Evolutionary conservation across 2,329 filamentous ascomycete genomes (phyloP).

Genomic region (Aspergillus vadensis): DNA sequence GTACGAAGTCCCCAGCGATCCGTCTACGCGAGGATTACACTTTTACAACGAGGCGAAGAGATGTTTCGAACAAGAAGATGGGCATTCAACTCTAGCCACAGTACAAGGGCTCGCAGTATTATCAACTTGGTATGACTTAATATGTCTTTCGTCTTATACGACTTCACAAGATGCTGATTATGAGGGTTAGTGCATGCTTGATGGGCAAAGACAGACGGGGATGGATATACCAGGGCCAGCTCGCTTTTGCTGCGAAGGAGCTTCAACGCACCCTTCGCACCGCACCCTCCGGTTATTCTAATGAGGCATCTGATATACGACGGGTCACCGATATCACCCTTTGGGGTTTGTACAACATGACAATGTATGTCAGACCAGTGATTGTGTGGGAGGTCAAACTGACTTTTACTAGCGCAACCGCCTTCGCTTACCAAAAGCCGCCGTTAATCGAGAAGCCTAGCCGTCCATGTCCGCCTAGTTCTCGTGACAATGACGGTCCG

Average conservation of each 20-base stretch:
- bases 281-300: not conserved
- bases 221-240: not conserved
- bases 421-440: constrained; percentile 12
- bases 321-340: constrained; percentile 9
- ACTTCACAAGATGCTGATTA: not conserved
- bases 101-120: constrained; percentile 28
- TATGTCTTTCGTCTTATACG: not conserved
- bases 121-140: constrained; percentile 21
- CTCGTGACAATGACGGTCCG: constrained; percentile 3
- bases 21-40: constrained; percentile 22
- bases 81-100: constrained; percentile 24
- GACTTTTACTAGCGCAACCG: not conserved
- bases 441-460: constrained; percentile 10
- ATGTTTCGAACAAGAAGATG: constrained; percentile 27
- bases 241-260: not conserved
- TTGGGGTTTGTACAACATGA: constrained; percentile 16
- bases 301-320: not conserved
- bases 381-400: not conserved
- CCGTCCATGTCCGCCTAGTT: not conserved
- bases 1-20: constrained; percentile 18
- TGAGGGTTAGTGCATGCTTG: not conserved
- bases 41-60: constrained; percentile 31
- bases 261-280: not conserved
- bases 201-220: not conserved
- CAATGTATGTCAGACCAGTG: constrained; percentile 6